These are phyloP conservation scores for Medicago ruthenica DNA, from an alignment of 306 rosid genomes.

Conservation along the genomic window DNA sequence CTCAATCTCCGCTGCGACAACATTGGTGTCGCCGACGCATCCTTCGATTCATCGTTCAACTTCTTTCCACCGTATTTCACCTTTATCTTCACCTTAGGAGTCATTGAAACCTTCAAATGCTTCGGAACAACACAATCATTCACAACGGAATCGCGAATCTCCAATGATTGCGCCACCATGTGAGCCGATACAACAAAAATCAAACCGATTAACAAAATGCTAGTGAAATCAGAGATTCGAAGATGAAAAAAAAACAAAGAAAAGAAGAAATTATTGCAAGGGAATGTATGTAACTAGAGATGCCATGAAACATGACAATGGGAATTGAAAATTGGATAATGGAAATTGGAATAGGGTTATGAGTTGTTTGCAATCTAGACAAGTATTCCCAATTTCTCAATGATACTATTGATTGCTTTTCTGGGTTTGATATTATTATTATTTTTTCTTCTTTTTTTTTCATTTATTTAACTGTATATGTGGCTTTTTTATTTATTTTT, in stretches of 20 bases:
- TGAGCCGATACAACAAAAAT: not conserved
- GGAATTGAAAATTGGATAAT: too few species aligned
- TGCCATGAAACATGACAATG: too few species aligned
- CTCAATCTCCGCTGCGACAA: conserved; percentile 53
- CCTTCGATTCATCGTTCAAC: not conserved
- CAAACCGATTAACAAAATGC: not conserved
- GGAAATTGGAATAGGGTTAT: too few species aligned
- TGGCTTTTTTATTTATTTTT: too few species aligned
- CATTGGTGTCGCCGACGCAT: not conserved
- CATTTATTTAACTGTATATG: too few species aligned
- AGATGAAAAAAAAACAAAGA: not conserved
- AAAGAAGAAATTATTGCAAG: too few species aligned
- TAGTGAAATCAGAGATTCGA: not conserved
- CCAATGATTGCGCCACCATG: conserved; percentile 60
- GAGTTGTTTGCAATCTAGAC: too few species aligned
- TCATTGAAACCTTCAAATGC: conserved; percentile 2
- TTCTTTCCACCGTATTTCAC: not conserved
- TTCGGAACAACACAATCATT: conserved; percentile 31
- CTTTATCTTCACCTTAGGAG: not conserved
- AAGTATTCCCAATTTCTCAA: too few species aligned
- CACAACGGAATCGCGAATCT: conserved; percentile 40
- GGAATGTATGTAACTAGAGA: too few species aligned
- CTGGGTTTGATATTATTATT: too few species aligned
- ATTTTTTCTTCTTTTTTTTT: too few species aligned
- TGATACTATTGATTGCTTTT: too few species aligned